These are phyloP conservation scores for Rhizopogon roseolus DNA, from an alignment of 768 basidiomycete species.

Conservation along the genomic window DNA sequence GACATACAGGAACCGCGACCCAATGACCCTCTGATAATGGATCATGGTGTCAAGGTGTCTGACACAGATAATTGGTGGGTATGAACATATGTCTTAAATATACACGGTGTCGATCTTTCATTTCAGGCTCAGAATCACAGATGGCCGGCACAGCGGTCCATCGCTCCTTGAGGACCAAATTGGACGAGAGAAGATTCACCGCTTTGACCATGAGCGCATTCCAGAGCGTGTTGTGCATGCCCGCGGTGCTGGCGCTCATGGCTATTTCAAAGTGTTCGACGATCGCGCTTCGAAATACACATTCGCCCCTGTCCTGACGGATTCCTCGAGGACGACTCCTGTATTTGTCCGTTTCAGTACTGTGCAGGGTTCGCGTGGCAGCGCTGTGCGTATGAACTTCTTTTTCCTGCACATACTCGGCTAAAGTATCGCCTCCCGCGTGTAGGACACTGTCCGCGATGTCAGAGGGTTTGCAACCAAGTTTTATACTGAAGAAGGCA, in stretches of 20 bases:
- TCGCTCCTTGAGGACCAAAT: slow-evolving; percentile 76
- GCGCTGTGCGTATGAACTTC: slow-evolving; percentile 49
- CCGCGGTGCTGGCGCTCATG: slow-evolving; percentile 76
- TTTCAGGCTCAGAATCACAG: slow-evolving; percentile 50
- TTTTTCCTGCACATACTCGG: not conserved
- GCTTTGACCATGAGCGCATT: slow-evolving; percentile 87
- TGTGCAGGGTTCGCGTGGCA: slow-evolving; percentile 78
- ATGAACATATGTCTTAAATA: not conserved
- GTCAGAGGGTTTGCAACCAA: slow-evolving; percentile 84
- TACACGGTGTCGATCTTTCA: slow-evolving; percentile 3
- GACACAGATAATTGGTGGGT: slow-evolving; percentile 64
- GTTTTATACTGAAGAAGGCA: slow-evolving; percentile 82
- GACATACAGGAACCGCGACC: slow-evolving; percentile 18
- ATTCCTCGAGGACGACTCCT: slow-evolving; percentile 67
- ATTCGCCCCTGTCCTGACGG: slow-evolving; percentile 64
- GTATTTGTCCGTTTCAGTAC: slow-evolving; percentile 84
- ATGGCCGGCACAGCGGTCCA: slow-evolving; percentile 53
- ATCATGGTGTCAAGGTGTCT: slow-evolving; percentile 52
- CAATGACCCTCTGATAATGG: slow-evolving; percentile 44
- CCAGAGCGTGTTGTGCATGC: slow-evolving; percentile 79
- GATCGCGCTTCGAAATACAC: slow-evolving; percentile 68
- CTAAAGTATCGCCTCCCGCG: not conserved
- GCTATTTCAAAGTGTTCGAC: slow-evolving; percentile 74
- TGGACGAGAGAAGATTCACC: slow-evolving; percentile 68
- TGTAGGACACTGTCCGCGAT: slow-evolving; percentile 71